phyloP scores from a whole-genome alignment of 495 filamentous ascomycete genomes.

The Penicillium bovifimosum region DNA sequence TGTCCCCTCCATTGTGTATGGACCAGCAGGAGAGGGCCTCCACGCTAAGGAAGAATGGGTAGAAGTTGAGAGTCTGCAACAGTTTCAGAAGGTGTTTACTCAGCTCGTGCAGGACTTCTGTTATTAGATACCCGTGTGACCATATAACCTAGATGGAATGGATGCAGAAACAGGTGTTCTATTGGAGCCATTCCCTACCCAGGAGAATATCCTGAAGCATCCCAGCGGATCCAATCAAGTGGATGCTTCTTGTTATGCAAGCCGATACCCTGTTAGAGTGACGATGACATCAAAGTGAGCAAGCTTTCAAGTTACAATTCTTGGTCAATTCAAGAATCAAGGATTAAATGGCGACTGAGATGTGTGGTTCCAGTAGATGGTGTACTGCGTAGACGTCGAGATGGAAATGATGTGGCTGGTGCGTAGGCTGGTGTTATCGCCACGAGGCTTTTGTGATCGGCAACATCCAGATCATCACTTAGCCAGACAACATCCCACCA shows the following conservation, averaged over 20 bases:
- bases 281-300: too few relatives aligned
- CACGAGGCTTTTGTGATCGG: slow-evolving; percentile 5
- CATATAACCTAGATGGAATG: not conserved
- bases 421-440: slow-evolving; percentile 7
- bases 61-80: slow-evolving; percentile 28
- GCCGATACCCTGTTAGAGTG: too few relatives aligned
- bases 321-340: too few relatives aligned
- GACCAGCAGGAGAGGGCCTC: slow-evolving; percentile 36
- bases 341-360: too few relatives aligned
- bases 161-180: too few relatives aligned
- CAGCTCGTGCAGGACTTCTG: slow-evolving; percentile 28
- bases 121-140: slow-evolving; percentile 4
- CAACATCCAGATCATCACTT: slow-evolving; percentile 4
- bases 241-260: too few relatives aligned
- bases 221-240: not conserved
- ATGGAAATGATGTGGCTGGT: not conserved
- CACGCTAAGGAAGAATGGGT: slow-evolving; percentile 46
- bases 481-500: not conserved
- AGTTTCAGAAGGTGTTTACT: slow-evolving; percentile 21
- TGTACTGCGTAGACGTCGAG: too few relatives aligned
- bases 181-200: too few relatives aligned
- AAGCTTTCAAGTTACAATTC: too few relatives aligned
- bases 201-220: not conserved
- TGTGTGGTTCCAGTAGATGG: too few relatives aligned
- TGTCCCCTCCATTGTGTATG: slow-evolving; percentile 38